These are phyloP conservation scores for Ilyonectria destructans DNA, from an alignment of 2,329 filamentous ascomycete genomes.

Conservation along the genomic window DNA sequence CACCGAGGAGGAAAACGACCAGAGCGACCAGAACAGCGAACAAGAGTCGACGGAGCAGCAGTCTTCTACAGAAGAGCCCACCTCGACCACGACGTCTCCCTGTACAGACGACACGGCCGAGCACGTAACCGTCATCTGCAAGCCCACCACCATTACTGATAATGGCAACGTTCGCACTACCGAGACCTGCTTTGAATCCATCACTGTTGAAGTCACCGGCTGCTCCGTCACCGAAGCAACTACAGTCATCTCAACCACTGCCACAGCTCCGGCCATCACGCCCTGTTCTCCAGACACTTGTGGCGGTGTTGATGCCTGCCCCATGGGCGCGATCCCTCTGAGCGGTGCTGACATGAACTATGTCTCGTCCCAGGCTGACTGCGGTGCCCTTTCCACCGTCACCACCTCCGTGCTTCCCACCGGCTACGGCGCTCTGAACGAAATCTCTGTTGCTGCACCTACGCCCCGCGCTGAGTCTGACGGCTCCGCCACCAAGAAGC, in stretches of 20 bases:
- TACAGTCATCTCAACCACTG: slow-evolving; percentile 29
- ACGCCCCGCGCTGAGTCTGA: slow-evolving; percentile 15
- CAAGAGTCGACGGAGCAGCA: slow-evolving; percentile 13
- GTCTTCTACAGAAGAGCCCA: slow-evolving; percentile 24
- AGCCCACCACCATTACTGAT: slow-evolving; percentile 28
- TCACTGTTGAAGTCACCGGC: slow-evolving; percentile 26
- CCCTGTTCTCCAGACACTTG: slow-evolving; percentile 37
- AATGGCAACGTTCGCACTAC: slow-evolving; percentile 18
- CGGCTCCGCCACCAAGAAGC: too few species aligned
- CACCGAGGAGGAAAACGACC: slow-evolving; percentile 33
- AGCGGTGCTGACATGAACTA: slow-evolving; percentile 30
- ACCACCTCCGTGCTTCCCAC: slow-evolving; percentile 36
- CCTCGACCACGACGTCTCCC: slow-evolving; percentile 30
- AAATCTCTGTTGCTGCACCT: slow-evolving; percentile 21
- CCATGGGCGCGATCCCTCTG: slow-evolving; percentile 22
- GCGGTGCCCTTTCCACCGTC: slow-evolving; percentile 26
- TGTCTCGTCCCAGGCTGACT: slow-evolving; percentile 22
- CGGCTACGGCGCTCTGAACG: slow-evolving; percentile 8
- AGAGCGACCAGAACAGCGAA: slow-evolving; percentile 28
- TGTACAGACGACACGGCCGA: slow-evolving; percentile 34
- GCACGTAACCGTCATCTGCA: slow-evolving; percentile 32
- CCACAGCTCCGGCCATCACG: background rate
- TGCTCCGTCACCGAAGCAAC: slow-evolving; percentile 38
- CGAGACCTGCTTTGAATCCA: slow-evolving; percentile 28
- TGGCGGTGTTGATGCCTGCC: slow-evolving; percentile 30